Evolutionary conservation across 495 filamentous ascomycete species (phyloP).

Genomic region (Aspergillus cristatus): DNA sequence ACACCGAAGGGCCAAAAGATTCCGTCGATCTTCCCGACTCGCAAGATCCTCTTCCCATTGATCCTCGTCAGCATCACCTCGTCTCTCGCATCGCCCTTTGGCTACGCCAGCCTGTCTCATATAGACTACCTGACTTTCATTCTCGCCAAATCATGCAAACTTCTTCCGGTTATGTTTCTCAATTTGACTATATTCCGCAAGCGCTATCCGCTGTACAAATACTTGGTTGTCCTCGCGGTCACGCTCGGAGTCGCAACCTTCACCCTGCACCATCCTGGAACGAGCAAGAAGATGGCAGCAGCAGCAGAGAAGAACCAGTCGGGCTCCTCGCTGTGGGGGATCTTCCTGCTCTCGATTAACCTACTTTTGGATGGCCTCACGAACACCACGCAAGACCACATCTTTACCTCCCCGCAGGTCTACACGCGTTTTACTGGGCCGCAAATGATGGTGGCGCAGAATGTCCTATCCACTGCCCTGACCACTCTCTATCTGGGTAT

Average conservation of each 20-base stretch:
- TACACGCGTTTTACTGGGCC: constrained; percentile 76
- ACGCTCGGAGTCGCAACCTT: constrained; percentile 91
- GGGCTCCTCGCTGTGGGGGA: constrained; percentile 63
- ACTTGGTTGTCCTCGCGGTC: constrained; percentile 81
- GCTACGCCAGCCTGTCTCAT: constrained; percentile 85
- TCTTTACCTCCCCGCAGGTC: constrained; percentile 54
- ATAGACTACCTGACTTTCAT: constrained; percentile 99
- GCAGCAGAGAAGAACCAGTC: constrained; percentile 31
- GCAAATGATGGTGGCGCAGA: constrained; percentile 99
- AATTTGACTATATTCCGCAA: constrained; percentile 89
- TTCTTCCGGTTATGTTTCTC: constrained; percentile 94
- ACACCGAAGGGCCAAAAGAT: constrained; percentile 47
- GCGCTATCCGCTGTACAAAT: constrained; percentile 91
- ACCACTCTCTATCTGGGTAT: constrained; percentile 68
- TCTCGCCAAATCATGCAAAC: constrained; percentile 94
- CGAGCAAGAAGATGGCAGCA: constrained; percentile 56
- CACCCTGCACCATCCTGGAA: constrained; percentile 72
- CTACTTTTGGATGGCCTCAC: constrained; percentile 92
- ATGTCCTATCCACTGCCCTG: constrained; percentile 66
- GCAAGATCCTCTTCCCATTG: constrained; percentile 65
- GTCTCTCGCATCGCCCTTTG: constrained; percentile 86
- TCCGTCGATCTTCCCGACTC: constrained; percentile 64
- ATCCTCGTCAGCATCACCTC: constrained; percentile 78
- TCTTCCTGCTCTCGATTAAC: constrained; percentile 82
- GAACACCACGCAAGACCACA: constrained; percentile 92